Conservation (phyloP, 345 rosid genomes). For the Populus simonii region DNA sequence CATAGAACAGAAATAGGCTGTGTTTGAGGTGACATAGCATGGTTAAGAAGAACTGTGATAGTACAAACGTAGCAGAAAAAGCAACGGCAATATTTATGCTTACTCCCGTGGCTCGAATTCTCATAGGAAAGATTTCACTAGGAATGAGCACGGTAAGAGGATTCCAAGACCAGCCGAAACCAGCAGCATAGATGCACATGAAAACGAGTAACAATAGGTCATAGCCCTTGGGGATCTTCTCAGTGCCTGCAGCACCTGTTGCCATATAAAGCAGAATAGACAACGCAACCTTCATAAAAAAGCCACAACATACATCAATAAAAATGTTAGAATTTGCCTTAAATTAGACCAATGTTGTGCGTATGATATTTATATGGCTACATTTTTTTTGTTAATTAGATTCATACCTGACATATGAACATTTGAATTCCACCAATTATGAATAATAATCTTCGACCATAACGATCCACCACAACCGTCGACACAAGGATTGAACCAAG, state of each 20-base stretch:
- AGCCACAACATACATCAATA: too few relatives aligned
- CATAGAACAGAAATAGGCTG: too few relatives aligned
- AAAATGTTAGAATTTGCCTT: not conserved
- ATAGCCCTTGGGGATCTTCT: conserved; percentile 37
- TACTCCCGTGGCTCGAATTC: conserved; percentile 50
- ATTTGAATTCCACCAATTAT: conserved; percentile 58
- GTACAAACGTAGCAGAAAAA: too few relatives aligned
- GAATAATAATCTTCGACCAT: conserved; percentile 71
- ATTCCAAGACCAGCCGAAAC: conserved; percentile 80
- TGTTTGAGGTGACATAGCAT: too few relatives aligned
- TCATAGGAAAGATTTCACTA: conserved; percentile 64
- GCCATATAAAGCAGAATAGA: conserved; percentile 36
- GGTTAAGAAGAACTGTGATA: too few relatives aligned
- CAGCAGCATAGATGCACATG: conserved; percentile 58
- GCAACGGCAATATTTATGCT: too few relatives aligned
- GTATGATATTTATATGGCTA: too few relatives aligned
- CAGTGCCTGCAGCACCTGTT: conserved; percentile 43
- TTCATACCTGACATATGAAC: conserved; percentile 61
- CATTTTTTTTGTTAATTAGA: too few relatives aligned
- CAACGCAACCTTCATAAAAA: conserved; percentile 8
- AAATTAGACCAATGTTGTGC: too few relatives aligned
- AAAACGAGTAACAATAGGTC: conserved; percentile 41
- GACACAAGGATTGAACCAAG: conserved; percentile 58
- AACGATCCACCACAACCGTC: conserved; percentile 61
- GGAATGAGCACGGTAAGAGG: conserved; percentile 61